phyloP scores from a whole-genome alignment of 305 asterid species.

The Plantago rigida region DNA sequence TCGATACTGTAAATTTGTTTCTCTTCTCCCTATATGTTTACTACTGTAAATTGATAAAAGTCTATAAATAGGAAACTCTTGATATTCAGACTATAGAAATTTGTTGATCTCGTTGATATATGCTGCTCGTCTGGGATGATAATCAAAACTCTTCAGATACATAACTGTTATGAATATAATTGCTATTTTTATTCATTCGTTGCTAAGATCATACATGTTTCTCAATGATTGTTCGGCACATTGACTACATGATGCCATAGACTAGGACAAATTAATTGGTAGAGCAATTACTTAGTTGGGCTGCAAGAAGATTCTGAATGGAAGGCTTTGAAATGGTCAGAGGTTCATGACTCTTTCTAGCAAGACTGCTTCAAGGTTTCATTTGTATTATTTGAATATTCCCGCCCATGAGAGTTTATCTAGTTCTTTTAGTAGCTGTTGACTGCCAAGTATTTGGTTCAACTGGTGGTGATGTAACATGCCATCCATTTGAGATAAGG shows the following conservation, averaged over 20 bases:
- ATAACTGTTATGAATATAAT: too few relatives aligned
- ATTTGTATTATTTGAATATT: not conserved
- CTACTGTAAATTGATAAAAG: not conserved
- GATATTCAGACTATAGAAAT: too few relatives aligned
- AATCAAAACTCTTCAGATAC: too few relatives aligned
- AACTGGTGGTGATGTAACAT: too few relatives aligned
- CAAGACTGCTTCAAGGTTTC: not conserved
- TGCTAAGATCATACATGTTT: not conserved
- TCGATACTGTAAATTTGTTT: not conserved
- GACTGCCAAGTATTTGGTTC: too few relatives aligned
- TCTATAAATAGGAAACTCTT: too few relatives aligned
- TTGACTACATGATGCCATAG: not conserved
- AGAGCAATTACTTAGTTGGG: not conserved
- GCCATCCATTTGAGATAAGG: too few relatives aligned
- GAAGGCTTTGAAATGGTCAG: too few relatives aligned
- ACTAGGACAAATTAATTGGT: conserved; percentile 1
- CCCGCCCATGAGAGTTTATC: not conserved
- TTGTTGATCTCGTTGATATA: too few relatives aligned
- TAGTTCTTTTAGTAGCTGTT: too few relatives aligned
- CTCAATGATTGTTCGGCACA: not conserved
- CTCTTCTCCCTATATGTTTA: not conserved
- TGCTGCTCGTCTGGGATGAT: too few relatives aligned
- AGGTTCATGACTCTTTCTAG: conserved; percentile 2
- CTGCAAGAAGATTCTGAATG: not conserved
- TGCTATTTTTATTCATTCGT: too few relatives aligned